A percentile compares a stretch with the other conserved stretches of the same genome.
Conservation (phyloP, 1,139 yeast genomes). For the Lodderomyces margitis region DNA sequence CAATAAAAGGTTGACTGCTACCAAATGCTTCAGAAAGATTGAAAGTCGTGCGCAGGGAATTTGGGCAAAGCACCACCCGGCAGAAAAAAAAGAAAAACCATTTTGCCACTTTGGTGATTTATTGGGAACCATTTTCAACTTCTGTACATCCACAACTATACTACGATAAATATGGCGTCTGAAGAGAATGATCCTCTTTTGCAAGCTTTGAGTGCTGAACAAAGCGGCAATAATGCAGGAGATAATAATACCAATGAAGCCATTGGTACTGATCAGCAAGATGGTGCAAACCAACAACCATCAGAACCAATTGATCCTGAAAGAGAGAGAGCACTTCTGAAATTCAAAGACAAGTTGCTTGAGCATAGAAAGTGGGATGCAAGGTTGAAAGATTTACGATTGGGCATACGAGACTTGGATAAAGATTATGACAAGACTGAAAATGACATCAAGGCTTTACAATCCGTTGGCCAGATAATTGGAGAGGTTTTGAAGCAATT, state of each 20-base stretch:
- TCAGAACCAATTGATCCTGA: conserved; percentile 68
- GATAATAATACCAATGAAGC: background rate
- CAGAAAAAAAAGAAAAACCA: background rate
- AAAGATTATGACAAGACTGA: conserved; percentile 90
- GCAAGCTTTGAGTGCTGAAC: conserved; percentile 60
- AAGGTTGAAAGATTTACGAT: conserved; percentile 78
- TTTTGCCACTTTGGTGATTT: conserved; percentile 4
- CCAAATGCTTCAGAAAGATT: conserved; percentile 2
- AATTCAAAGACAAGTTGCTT: conserved; percentile 79
- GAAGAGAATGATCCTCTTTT: conserved; percentile 72
- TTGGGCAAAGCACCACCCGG: background rate
- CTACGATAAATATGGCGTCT: conserved; percentile 40
- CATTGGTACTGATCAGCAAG: background rate
- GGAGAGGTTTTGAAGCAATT: conserved; percentile 97
- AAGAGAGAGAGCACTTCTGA: conserved; percentile 74
- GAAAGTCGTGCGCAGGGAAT: background rate
- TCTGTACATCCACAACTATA: background rate
- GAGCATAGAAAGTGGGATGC: conserved; percentile 97
- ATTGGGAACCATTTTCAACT: no score
- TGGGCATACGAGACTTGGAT: conserved; percentile 81
- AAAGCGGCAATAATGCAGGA: conserved; percentile 15
- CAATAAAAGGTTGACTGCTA: background rate
- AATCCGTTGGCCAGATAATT: conserved; percentile 95
- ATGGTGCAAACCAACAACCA: conserved; percentile 20
- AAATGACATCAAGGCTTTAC: conserved; percentile 94